These are phyloP conservation scores for Globisporangium paddicum DNA, from an alignment of 352 stramenopile species.

Conservation along the genomic window DNA sequence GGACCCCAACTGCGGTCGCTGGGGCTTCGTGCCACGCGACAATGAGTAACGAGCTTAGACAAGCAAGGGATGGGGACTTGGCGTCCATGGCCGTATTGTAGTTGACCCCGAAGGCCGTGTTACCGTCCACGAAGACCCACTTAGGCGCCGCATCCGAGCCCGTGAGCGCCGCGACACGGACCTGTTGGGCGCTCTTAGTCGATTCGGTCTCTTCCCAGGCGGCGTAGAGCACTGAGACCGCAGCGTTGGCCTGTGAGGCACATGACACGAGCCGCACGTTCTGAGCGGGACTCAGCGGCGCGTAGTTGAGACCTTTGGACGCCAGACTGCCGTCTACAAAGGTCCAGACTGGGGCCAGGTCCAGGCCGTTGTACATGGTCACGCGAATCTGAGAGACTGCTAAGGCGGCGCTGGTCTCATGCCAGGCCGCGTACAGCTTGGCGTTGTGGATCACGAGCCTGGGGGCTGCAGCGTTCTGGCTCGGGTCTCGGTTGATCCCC, in stretches of 20 bases:
- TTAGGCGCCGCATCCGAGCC: slow-evolving; percentile 28
- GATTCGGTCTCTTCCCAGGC: slow-evolving; percentile 46
- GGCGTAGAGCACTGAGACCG: slow-evolving; percentile 31
- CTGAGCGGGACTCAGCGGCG: slow-evolving; percentile 19
- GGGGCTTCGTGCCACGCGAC: slow-evolving; percentile 48
- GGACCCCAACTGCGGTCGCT: slow-evolving; percentile 2
- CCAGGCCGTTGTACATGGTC: slow-evolving; percentile 41
- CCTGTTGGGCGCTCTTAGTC: slow-evolving; percentile 23
- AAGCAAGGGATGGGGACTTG: slow-evolving; percentile 31
- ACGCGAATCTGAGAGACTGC: slow-evolving; percentile 42
- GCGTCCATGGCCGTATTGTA: slow-evolving; percentile 23
- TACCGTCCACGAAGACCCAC: slow-evolving; percentile 58
- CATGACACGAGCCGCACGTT: slow-evolving; percentile 41
- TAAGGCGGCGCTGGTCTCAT: slow-evolving; percentile 25
- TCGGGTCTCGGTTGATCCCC: slow-evolving; percentile 47
- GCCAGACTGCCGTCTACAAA: slow-evolving; percentile 56
- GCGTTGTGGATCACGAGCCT: slow-evolving; percentile 23
- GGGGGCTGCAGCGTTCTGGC: slow-evolving; percentile 27
- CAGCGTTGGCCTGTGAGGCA: slow-evolving; percentile 11
- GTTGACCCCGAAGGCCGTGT: slow-evolving; percentile 37
- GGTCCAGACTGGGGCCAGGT: slow-evolving; percentile 33
- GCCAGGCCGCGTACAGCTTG: slow-evolving; percentile 59
- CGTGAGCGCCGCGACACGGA: slow-evolving; percentile 47
- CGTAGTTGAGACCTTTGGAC: slow-evolving; percentile 39
- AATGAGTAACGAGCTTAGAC: slow-evolving; percentile 28